Conservation (phyloP, 2,329 filamentous ascomycete genomes). For the Alternaria sp. region DNA sequence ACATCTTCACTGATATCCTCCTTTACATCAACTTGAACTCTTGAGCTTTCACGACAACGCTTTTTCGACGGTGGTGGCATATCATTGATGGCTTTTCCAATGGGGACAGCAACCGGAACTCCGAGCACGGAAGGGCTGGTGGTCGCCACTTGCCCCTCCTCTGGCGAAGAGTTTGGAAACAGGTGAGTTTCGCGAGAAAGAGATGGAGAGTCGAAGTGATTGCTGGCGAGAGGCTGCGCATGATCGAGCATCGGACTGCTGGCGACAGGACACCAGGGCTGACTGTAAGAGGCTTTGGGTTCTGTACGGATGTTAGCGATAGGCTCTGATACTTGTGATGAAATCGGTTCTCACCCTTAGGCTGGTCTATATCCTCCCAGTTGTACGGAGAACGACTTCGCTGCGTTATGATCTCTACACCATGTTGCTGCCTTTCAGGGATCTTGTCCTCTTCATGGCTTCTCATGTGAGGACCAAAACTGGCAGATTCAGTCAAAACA, state of each 20-base stretch:
- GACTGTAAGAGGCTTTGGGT: not conserved
- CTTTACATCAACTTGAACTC: not conserved
- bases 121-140: slow-evolving; percentile 13
- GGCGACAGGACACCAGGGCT: not conserved
- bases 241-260: not conserved
- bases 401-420: not conserved
- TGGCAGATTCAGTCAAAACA: not conserved
- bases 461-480: not conserved
- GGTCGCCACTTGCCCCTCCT: not conserved
- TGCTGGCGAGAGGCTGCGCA: not conserved
- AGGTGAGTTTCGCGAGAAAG: not conserved
- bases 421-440: not conserved
- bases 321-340: not conserved
- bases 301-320: not conserved
- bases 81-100: slow-evolving; percentile 16
- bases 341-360: not conserved
- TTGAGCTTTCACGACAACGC: slow-evolving; percentile 1
- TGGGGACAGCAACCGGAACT: slow-evolving; percentile 13
- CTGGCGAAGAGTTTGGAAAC: slow-evolving; percentile 1
- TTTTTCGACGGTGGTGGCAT: slow-evolving; percentile 21
- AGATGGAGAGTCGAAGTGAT: not conserved
- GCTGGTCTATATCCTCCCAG: not conserved
- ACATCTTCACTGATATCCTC: not conserved
- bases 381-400: not conserved
- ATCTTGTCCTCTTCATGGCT: not conserved